Conservation (phyloP, 2,329 filamentous ascomycete species). For the Penicillium hordei region DNA sequence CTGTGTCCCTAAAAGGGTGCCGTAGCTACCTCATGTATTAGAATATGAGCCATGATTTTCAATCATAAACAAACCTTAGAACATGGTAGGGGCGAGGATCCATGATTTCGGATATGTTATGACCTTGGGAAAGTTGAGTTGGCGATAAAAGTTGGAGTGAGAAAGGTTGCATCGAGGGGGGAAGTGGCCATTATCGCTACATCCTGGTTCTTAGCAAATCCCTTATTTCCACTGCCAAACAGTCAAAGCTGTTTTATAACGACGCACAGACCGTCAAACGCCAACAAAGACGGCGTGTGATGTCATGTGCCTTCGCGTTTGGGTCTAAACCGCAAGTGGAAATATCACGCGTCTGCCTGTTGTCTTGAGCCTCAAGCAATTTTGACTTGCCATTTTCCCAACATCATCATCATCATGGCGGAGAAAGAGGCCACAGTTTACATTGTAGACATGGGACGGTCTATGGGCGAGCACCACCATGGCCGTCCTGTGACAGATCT, state of each 20-base stretch:
- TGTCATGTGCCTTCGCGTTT: conserved; percentile 44
- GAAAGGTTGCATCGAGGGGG: neutral
- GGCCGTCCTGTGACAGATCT: conserved; percentile 77
- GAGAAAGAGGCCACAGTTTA: conserved; percentile 92
- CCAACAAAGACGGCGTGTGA: conserved; percentile 24
- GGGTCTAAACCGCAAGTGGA: conserved; percentile 33
- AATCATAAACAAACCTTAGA: conserved; percentile 26
- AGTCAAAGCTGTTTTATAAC: fast-evolving
- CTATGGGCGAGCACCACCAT: conserved; percentile 73
- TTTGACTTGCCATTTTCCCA: conserved; percentile 3
- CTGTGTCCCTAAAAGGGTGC: conserved; percentile 79
- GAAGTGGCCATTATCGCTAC: conserved; percentile 5
- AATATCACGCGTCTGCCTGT: conserved; percentile 46
- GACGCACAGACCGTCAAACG: conserved; percentile 12
- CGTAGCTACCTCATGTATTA: conserved; percentile 61
- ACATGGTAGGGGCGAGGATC: conserved; percentile 39
- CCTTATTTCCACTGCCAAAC: conserved; percentile 12
- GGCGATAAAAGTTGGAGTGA: neutral
- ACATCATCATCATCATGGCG: conserved; percentile 62
- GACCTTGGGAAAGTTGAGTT: neutral
- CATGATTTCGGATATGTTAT: conserved; percentile 27
- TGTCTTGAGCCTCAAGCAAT: conserved; percentile 9
- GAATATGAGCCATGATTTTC: neutral
- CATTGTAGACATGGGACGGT: conserved; percentile 80
- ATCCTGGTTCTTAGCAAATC: neutral